Conservation (phyloP, 2,329 filamentous ascomycete genomes). For the Pezicula neosporulosa region DNA sequence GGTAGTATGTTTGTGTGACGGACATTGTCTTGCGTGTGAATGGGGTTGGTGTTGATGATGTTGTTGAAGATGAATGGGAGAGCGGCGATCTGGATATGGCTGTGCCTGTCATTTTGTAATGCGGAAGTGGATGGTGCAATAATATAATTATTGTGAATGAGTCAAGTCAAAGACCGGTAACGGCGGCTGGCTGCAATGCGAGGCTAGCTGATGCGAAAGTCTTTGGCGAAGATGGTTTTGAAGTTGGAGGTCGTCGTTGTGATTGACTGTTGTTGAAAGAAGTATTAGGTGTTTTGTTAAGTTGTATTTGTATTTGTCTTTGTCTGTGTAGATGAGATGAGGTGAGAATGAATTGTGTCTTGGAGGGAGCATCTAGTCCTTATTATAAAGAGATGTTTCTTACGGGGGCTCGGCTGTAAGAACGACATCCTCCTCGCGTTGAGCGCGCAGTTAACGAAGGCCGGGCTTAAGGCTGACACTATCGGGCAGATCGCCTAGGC, state of each 20-base stretch:
- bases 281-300: background rate
- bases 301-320: background rate
- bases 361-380: too few relatives aligned
- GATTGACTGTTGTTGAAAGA: background rate
- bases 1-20: constrained; percentile 96
- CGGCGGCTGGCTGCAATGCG: background rate
- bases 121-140: constrained; percentile 10
- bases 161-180: constrained; percentile 14
- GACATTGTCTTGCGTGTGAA: constrained; percentile 81
- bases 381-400: too few relatives aligned
- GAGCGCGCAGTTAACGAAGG: too few relatives aligned
- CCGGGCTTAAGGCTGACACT: too few relatives aligned
- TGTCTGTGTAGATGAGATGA: background rate
- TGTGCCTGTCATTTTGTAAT: constrained; percentile 23
- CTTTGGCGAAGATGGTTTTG: background rate
- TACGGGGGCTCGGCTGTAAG: too few relatives aligned
- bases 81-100: constrained; percentile 18
- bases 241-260: background rate
- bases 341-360: too few relatives aligned
- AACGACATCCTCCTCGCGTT: too few relatives aligned
- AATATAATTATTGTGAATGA: constrained; percentile 13
- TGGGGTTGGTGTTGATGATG: constrained; percentile 15
- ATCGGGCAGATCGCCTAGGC: too few relatives aligned
- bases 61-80: constrained; percentile 10
- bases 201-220: background rate